phyloP scores from a whole-genome alignment of 2,329 filamentous ascomycete genomes.

The Alternaria consortialis region DNA sequence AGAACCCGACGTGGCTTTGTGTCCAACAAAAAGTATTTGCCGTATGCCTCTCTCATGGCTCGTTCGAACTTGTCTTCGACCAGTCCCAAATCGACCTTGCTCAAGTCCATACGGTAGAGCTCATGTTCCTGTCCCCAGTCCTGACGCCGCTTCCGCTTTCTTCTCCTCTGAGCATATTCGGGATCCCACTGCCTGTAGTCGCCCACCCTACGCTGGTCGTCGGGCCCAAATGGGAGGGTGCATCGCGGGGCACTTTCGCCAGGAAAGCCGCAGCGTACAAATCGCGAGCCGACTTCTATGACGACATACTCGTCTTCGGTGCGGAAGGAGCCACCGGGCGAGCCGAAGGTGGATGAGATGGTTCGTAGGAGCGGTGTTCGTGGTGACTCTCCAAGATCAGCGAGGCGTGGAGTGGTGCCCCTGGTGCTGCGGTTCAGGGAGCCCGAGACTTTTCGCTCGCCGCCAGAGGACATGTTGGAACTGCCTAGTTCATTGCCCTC shows the following conservation, averaged over 20 bases:
- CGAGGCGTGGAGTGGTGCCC: slow-evolving; percentile 44
- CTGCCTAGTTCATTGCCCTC: neutral
- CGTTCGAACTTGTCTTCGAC: slow-evolving; percentile 89
- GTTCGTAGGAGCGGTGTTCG: slow-evolving; percentile 63
- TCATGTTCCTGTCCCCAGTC: slow-evolving; percentile 73
- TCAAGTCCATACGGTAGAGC: slow-evolving; percentile 81
- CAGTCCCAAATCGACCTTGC: slow-evolving; percentile 76
- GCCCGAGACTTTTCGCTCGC: slow-evolving; percentile 46
- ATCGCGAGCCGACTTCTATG: slow-evolving; percentile 82
- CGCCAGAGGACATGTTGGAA: slow-evolving; percentile 22
- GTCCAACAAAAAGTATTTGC: slow-evolving; percentile 76
- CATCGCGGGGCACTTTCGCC: slow-evolving; percentile 81
- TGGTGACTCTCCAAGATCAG: slow-evolving; percentile 49
- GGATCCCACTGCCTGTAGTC: slow-evolving; percentile 79
- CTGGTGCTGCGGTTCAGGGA: slow-evolving; percentile 41
- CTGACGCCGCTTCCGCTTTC: slow-evolving; percentile 57
- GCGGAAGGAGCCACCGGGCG: slow-evolving; percentile 65
- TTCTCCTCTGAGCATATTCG: slow-evolving; percentile 61
- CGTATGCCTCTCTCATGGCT: slow-evolving; percentile 80
- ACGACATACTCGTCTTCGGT: slow-evolving; percentile 82
- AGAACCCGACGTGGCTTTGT: slow-evolving; percentile 78
- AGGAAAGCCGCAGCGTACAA: slow-evolving; percentile 83
- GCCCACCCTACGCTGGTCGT: slow-evolving; percentile 78
- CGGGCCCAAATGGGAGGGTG: slow-evolving; percentile 74
- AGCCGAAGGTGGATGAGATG: slow-evolving; percentile 67